phyloP scores from a whole-genome alignment of 192 early-diverging fungal species.

The Backusella sp. region DNA sequence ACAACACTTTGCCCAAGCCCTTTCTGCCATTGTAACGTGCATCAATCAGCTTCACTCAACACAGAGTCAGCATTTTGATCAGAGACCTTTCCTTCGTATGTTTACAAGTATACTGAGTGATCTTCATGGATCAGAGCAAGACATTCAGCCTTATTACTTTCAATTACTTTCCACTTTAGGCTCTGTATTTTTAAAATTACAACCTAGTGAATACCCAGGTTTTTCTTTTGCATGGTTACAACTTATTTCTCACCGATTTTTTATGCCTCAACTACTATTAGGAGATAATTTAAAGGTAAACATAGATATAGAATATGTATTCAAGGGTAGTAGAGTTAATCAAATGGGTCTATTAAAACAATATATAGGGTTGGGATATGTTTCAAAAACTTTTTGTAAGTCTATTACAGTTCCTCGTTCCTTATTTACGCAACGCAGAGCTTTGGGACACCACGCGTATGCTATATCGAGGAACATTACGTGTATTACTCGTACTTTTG shows the following conservation, averaged over 20 bases:
- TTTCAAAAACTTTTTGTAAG: constrained; percentile 81
- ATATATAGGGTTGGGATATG: constrained; percentile 71
- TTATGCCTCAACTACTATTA: constrained; percentile 84
- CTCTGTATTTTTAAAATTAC: constrained; percentile 45
- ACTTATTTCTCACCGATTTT: constrained; percentile 88
- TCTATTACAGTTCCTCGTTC: constrained; percentile 83
- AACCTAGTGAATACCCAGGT: constrained; percentile 87
- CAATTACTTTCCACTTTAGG: constrained; percentile 78
- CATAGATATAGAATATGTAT: neutral
- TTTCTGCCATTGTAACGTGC: constrained; percentile 66
- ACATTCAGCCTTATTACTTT: constrained; percentile 70
- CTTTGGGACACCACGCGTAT: constrained; percentile 72
- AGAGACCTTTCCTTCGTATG: constrained; percentile 87
- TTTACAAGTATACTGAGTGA: constrained; percentile 86
- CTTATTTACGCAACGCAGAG: constrained; percentile 71
- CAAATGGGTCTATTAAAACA: neutral
- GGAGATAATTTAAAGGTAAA: constrained; percentile 63
- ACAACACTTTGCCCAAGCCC: neutral
- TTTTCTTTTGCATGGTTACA: constrained; percentile 95
- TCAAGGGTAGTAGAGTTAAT: no score
- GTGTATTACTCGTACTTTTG: constrained; percentile 88
- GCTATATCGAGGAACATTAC: constrained; percentile 86
- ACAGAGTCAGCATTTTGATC: constrained; percentile 79
- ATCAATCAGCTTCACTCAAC: constrained; percentile 80
- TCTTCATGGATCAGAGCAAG: constrained; percentile 61